Conservation (phyloP, 1,284 basidiomycete genomes). For the Ceratobasidium sp. region DNA sequence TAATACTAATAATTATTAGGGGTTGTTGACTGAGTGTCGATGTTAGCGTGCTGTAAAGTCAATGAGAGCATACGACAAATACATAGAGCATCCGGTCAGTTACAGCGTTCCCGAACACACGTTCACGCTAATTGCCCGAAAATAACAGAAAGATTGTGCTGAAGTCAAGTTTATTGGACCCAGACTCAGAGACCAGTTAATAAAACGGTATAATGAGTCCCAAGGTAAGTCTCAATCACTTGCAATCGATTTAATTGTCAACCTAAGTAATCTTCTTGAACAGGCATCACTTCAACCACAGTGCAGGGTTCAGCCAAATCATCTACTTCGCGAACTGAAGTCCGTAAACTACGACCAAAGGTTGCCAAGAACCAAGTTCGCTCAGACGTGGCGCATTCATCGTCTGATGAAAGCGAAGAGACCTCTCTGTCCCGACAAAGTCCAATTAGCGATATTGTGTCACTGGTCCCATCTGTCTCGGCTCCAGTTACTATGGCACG, state of each 20-base stretch:
- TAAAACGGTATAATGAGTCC: slow-evolving; percentile 15
- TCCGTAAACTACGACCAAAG: not conserved
- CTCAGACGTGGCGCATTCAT: not conserved
- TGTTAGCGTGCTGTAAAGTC: slow-evolving; percentile 31
- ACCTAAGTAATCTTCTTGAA: not conserved
- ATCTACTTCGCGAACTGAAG: not conserved
- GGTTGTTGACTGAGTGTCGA: not conserved
- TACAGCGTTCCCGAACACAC: too few species aligned
- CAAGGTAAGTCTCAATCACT: not conserved
- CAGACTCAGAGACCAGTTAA: slow-evolving; percentile 10
- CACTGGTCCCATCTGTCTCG: not conserved
- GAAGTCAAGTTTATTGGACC: slow-evolving; percentile 34
- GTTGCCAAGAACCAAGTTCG: not conserved
- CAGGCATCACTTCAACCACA: not conserved
- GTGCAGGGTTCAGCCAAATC: not conserved
- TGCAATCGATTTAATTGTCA: not conserved
- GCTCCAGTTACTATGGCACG: not conserved
- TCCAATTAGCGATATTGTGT: not conserved
- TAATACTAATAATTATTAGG: not conserved
- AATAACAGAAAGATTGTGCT: slow-evolving; percentile 23
- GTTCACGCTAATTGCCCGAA: not conserved
- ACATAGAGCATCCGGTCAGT: slow-evolving; percentile 34
- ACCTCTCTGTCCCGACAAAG: not conserved
- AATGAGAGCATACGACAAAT: slow-evolving; percentile 20
- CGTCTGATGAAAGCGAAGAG: not conserved